Conservation (phyloP, 1,139 yeast genomes). For the Taphrina flavorubra region DNA sequence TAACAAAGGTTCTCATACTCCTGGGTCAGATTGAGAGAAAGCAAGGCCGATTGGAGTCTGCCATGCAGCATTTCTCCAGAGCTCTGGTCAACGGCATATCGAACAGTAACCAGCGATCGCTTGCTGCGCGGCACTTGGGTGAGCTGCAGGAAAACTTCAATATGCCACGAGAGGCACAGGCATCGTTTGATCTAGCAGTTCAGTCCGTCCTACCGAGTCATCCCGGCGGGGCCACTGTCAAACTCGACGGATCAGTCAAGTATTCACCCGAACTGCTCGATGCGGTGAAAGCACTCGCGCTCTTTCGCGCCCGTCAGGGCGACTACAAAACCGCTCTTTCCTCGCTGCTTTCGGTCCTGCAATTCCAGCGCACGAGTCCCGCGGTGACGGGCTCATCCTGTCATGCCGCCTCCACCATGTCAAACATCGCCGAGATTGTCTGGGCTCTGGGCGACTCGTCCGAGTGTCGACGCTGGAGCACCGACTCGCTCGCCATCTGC, state of each 20-base stretch:
- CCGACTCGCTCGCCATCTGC: constrained; percentile 21
- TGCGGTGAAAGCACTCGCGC: constrained; percentile 28
- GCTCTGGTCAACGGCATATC: constrained; percentile 14
- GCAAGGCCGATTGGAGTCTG: constrained; percentile 2
- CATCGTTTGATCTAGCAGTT: constrained; percentile 25
- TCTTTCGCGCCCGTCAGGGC: constrained; percentile 28
- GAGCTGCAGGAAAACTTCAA: constrained; percentile 30
- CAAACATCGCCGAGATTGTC: constrained; percentile 35
- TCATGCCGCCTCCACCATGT: constrained; percentile 33
- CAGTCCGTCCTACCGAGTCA: constrained; percentile 20
- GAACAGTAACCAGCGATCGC: constrained; percentile 9
- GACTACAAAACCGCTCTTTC: constrained; percentile 21
- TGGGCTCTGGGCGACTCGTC: constrained; percentile 32
- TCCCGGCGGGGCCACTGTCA: constrained; percentile 13
- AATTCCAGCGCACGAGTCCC: constrained; percentile 24
- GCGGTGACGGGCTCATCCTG: constrained; percentile 22
- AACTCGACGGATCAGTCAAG: constrained; percentile 9
- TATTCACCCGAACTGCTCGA: constrained; percentile 24
- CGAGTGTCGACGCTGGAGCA: constrained; percentile 33
- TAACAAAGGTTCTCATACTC: constrained; percentile 20
- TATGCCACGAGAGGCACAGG: constrained; percentile 11
- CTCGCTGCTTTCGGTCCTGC: constrained; percentile 29
- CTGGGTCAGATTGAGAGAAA: constrained; percentile 24
- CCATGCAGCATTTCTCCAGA: constrained; percentile 10
- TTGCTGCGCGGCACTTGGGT: constrained; percentile 32